Evolutionary conservation across 2,329 filamentous ascomycete genomes (phyloP).

Genomic region (Ophiostoma australiae): DNA sequence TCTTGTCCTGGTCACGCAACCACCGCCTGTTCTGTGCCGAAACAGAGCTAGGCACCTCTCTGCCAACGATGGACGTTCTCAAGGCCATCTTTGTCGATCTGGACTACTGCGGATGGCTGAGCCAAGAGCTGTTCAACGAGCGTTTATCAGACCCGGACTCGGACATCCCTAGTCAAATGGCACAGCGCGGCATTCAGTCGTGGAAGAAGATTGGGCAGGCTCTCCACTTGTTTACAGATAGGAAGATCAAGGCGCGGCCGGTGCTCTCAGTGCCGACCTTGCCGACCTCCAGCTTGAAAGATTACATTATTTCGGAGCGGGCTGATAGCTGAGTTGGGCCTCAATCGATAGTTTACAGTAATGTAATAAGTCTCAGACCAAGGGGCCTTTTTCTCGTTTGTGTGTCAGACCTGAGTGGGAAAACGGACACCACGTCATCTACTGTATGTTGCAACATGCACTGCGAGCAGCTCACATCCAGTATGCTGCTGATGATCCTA

Average conservation of each 20-base stretch:
- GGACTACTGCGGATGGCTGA: slow-evolving; percentile 55
- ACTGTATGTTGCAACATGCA: too few species aligned
- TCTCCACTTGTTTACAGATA: not conserved
- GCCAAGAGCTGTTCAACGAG: slow-evolving; percentile 55
- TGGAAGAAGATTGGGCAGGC: slow-evolving; percentile 41
- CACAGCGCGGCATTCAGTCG: slow-evolving; percentile 44
- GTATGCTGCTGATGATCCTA: too few species aligned
- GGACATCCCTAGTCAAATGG: slow-evolving; percentile 48
- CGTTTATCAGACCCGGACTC: slow-evolving; percentile 43
- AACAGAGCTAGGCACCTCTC: slow-evolving; percentile 48
- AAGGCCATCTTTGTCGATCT: slow-evolving; percentile 50
- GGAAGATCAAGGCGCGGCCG: not conserved
- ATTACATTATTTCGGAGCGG: not conserved
- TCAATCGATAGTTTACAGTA: too few species aligned
- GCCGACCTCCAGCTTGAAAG: not conserved
- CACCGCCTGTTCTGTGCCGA: slow-evolving; percentile 58
- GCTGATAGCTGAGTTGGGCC: too few species aligned
- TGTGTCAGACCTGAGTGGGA: too few species aligned
- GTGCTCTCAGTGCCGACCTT: not conserved
- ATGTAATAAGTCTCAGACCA: too few species aligned
- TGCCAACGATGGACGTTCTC: slow-evolving; percentile 52
- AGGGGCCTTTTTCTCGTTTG: too few species aligned
- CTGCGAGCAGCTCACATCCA: too few species aligned
- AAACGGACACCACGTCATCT: too few species aligned
- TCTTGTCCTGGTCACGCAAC: slow-evolving; percentile 62